Evolutionary conservation across 805 yeast genomes (phyloP).

Genomic region (Vanderwaltozyma tropicalis): DNA sequence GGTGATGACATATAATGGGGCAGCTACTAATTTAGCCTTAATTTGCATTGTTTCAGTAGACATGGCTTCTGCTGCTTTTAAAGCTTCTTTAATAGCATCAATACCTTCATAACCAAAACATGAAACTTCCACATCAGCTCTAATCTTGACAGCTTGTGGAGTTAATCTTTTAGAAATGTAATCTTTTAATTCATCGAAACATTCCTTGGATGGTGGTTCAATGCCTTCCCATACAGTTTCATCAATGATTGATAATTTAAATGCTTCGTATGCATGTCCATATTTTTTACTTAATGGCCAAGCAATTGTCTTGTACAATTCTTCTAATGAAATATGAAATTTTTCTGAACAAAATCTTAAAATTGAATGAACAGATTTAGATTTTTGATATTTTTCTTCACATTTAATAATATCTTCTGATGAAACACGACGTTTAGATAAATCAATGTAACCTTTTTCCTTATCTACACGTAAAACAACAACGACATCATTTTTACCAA

Average conservation of each 20-base stretch:
- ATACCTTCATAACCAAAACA: constrained; percentile 97
- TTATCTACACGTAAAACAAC: constrained; percentile 96
- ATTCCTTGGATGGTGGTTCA: constrained; percentile 57
- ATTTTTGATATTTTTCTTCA: constrained; percentile 93
- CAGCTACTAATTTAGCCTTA: constrained; percentile 92
- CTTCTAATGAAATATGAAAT: constrained; percentile 78
- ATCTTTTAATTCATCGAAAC: constrained; percentile 72
- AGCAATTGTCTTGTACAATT: constrained; percentile 77
- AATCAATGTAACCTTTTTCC: constrained; percentile 96
- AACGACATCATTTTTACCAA: constrained; percentile 96
- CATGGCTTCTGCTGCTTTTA: constrained; percentile 73
- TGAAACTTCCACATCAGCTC: constrained; percentile 96
- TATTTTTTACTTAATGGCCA: constrained; percentile 95
- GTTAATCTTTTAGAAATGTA: constrained; percentile 91
- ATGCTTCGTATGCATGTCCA: constrained; percentile 97
- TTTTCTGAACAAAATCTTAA: constrained; percentile 97
- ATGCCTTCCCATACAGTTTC: constrained; percentile 73
- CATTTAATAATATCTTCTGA: constrained; percentile 94
- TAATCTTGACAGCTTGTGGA: constrained; percentile 94
- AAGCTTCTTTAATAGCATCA: constrained; percentile 88
- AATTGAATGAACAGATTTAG: constrained; percentile 95
- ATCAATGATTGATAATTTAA: constrained; percentile 91
- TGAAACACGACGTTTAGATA: constrained; percentile 95
- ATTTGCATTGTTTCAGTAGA: constrained; percentile 80
- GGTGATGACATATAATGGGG: constrained; percentile 89